These are phyloP conservation scores for Saccharum hybrid DNA, from an alignment of 202 grass and related monocot genomes.

Conservation along the genomic window DNA sequence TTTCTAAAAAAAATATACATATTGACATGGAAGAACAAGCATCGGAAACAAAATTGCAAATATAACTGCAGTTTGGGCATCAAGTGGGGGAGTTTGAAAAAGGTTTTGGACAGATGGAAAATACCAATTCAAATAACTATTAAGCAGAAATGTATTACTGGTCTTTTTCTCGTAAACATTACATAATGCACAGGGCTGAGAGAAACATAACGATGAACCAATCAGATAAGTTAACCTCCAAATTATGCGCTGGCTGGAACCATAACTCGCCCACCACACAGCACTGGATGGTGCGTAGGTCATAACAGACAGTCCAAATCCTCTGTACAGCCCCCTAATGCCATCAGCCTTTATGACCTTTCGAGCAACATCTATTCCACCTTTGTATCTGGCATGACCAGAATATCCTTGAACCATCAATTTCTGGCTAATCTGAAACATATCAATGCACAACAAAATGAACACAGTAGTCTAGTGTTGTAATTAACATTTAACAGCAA, in stretches of 20 bases:
- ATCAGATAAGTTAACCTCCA: conserved; percentile 76
- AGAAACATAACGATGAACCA: conserved; percentile 21
- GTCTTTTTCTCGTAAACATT: conserved; percentile 29
- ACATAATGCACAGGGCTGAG: conserved; percentile 13
- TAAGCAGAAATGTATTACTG: conserved; percentile 11
- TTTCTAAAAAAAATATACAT: conserved; percentile 21
- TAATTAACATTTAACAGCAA: conserved; percentile 8
- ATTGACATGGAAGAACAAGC: neutral
- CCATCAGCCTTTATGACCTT: conserved; percentile 83
- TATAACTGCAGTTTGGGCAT: conserved; percentile 17
- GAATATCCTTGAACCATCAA: conserved; percentile 99
- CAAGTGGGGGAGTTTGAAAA: neutral
- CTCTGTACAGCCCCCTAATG: conserved; percentile 77
- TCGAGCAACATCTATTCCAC: conserved; percentile 84
- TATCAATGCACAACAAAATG: conserved; percentile 39
- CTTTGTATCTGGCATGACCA: conserved; percentile 79
- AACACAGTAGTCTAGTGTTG: conserved; percentile 12
- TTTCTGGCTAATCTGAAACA: conserved; percentile 94
- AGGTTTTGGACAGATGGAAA: neutral
- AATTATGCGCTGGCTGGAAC: conserved; percentile 88
- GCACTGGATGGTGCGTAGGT: conserved; percentile 92
- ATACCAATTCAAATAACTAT: conserved; percentile 19
- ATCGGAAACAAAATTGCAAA: neutral
- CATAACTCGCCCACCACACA: conserved; percentile 99
- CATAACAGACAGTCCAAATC: conserved; percentile 95